Percentiles rank a stretch among this genome's conserved stretches.
These are phyloP conservation scores for Boletellus sp. DNA, from an alignment of 1,284 basidiomycete species.

Conservation along the genomic window DNA sequence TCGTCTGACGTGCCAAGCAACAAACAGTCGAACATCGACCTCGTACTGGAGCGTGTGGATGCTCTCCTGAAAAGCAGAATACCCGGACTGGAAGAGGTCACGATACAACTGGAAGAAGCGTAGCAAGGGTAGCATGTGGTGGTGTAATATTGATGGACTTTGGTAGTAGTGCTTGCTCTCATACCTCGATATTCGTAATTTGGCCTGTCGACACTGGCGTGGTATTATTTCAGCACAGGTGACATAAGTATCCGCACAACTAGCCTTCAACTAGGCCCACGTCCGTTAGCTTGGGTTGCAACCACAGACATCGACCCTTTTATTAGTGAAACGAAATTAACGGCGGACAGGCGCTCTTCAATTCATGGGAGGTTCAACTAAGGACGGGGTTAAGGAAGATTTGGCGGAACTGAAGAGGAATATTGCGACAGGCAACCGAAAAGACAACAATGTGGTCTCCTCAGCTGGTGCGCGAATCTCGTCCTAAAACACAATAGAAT, in stretches of 20 bases:
- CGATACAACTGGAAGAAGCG: slow-evolving; percentile 73
- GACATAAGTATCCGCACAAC: too few relatives aligned
- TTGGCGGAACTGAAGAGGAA: slow-evolving; percentile 31
- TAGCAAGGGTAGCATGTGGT: slow-evolving; percentile 9
- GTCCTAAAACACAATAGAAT: background rate
- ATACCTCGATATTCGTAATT: slow-evolving; percentile 18
- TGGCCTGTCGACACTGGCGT: slow-evolving; percentile 4
- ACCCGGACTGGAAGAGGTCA: slow-evolving; percentile 78
- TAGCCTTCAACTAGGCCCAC: too few relatives aligned
- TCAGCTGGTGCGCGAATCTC: slow-evolving; percentile 26
- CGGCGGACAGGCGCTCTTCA: background rate
- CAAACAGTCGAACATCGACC: slow-evolving; percentile 56
- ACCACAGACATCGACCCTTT: background rate
- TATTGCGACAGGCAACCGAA: slow-evolving; percentile 25
- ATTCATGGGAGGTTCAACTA: slow-evolving; percentile 15
- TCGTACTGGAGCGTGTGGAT: slow-evolving; percentile 75
- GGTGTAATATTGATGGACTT: slow-evolving; percentile 6
- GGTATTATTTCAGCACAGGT: background rate
- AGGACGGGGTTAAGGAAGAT: slow-evolving; percentile 21
- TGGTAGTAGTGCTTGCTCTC: slow-evolving; percentile 3
- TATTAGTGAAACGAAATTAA: background rate
- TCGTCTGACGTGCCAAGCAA: slow-evolving; percentile 54
- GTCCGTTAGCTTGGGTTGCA: too few relatives aligned
- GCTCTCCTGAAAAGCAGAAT: slow-evolving; percentile 67
- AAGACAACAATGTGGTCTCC: slow-evolving; percentile 14